Base-by-base conservation (phyloP, 306 rosid genomes). In the Lathyrus aphaca region DNA sequence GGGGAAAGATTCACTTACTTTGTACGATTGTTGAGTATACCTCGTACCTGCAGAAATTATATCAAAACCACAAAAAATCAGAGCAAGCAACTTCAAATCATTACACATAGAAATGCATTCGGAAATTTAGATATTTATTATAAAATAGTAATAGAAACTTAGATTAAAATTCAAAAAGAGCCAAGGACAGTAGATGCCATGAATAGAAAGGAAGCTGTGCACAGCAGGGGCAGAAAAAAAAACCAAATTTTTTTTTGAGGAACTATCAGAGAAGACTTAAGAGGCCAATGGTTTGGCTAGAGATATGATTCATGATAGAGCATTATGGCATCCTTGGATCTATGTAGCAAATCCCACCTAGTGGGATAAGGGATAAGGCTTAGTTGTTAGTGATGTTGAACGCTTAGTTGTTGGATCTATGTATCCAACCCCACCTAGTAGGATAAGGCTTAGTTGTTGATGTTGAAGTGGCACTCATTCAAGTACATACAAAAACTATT, bases 1-100 rank as follows among this genome's bases (percentile, higher is more conserved):
- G 73, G 98, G 98, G 74, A 88, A 93, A 44, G 98, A 90, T 65
- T 93, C 98, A n/a, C 98, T 93, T 32, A 93, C 98, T 88, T 93
- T 93, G 86, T 93, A 93, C 7, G 98, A 93, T 69, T 93, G 98
- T 84, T 93, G 98, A 18, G 98, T 86, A 75, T 88, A 93, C 72
- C 76, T 88, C 6, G 98, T 90, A 45, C 98, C 98, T 92, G 80
- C 43, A 78, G 30, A 66, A 64, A 71, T 32, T 73, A 63, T 14
- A 68, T 23, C 43, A 29, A 57, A 40, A 76, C 18, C 49, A 66
- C 10, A 16, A 40, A 63, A 50, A 43, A 42, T 46, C 35, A 56
- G 50, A 43, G 16, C 2, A 10, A 61, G 15, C 10, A 53, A 8
- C 32, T 6, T 19, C 30, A 49, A 74, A 37, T 19, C 32, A 14